Percentiles rank a stretch among this genome's conserved stretches.
These are phyloP conservation scores for Brassica cretica DNA, from an alignment of 345 rosid genomes.

Conservation along the genomic window DNA sequence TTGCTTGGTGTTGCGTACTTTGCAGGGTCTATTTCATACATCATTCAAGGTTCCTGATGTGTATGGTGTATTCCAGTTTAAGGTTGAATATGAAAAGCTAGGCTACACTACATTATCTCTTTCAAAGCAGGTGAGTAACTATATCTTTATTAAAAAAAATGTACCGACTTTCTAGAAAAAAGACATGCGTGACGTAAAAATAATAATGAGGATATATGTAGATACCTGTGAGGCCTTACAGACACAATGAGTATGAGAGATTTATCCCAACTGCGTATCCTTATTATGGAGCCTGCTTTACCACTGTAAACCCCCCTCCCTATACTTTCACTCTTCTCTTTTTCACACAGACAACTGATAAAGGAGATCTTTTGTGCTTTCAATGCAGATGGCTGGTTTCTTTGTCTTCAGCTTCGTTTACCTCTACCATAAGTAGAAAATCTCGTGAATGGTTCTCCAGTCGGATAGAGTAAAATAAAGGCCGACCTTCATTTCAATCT, in stretches of 20 bases:
- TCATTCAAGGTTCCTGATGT: conserved; percentile 79
- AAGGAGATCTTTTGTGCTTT: conserved; percentile 6
- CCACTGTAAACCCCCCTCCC: conserved; percentile 42
- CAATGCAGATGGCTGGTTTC: conserved; percentile 74
- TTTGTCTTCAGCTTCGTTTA: conserved; percentile 64
- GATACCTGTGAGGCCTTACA: conserved; percentile 72
- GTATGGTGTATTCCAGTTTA: conserved; percentile 76
- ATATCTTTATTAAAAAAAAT: background rate
- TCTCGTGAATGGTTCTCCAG: conserved; percentile 6
- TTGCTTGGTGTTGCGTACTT: conserved; percentile 15
- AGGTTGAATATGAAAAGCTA: conserved; percentile 67
- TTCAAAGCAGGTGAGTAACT: conserved; percentile 57
- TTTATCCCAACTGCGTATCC: conserved; percentile 66
- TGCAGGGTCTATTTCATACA: conserved; percentile 62
- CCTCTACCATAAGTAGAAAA: conserved; percentile 58
- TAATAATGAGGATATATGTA: conserved; percentile 34
- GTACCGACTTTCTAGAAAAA: background rate
- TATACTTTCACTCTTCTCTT: background rate
- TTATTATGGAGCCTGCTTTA: conserved; percentile 70
- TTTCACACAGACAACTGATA: background rate
- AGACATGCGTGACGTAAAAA: background rate
- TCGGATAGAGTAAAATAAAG: conserved; percentile 10
- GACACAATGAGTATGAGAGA: conserved; percentile 71
- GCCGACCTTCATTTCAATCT: background rate
- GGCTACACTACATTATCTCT: conserved; percentile 70